Conservation (phyloP, 169 alveolate genomes). For the Plasmodium ovale region DNA sequence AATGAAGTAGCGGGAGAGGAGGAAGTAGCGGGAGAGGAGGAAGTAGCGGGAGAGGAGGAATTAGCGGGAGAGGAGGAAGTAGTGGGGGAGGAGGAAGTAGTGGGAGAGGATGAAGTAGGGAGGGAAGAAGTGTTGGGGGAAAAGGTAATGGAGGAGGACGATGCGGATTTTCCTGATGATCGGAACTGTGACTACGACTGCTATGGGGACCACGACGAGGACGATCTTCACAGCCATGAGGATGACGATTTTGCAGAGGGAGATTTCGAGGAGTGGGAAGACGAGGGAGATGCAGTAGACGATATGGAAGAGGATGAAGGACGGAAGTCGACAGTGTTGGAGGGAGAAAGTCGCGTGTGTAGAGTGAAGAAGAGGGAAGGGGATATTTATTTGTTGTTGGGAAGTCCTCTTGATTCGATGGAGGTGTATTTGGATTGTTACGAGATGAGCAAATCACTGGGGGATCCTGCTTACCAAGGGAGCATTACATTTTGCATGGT, state of each 20-base stretch:
- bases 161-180: no score
- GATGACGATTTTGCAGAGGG: not conserved
- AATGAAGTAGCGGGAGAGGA: not conserved
- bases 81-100: not conserved
- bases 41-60: not conserved
- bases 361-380: slow-evolving; percentile 46
- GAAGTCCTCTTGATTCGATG: slow-evolving; percentile 58
- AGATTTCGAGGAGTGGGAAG: not conserved
- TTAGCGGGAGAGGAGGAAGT: not conserved
- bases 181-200: no score
- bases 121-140: not conserved
- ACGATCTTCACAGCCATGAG: not conserved
- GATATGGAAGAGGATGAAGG: not conserved
- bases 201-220: no score
- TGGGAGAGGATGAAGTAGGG: not conserved
- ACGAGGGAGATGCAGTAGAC: not conserved
- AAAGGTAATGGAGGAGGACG: not conserved
- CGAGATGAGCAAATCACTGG: slow-evolving; percentile 7
- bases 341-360: not conserved
- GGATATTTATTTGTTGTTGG: slow-evolving; percentile 59
- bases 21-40: not conserved
- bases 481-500: slow-evolving; percentile 38
- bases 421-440: slow-evolving; percentile 42
- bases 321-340: not conserved
- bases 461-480: slow-evolving; percentile 29